These are phyloP conservation scores for Ophiostoma novo-ulmi DNA, from an alignment of 2,329 filamentous ascomycete species.

Conservation along the genomic window DNA sequence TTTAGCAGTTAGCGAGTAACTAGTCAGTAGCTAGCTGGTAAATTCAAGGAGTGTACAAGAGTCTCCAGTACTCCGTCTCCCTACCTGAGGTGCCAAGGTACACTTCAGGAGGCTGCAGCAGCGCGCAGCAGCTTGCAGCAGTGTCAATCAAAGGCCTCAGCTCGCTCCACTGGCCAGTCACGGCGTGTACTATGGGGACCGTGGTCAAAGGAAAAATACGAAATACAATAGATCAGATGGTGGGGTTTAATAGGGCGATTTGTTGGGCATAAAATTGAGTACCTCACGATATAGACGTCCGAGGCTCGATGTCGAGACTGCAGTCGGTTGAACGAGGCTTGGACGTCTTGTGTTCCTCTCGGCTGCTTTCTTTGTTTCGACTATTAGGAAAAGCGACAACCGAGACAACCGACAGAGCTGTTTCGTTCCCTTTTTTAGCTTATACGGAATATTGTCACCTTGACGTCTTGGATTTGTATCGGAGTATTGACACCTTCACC, in stretches of 20 bases:
- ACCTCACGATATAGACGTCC: neutral
- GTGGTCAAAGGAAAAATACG: too few species aligned
- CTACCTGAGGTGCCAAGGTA: neutral
- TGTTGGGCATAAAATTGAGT: neutral
- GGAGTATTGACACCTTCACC: neutral
- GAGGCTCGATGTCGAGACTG: neutral
- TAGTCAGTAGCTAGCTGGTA: neutral
- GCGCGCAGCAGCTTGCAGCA: neutral
- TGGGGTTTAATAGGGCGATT: neutral
- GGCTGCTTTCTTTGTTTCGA: neutral
- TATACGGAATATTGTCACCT: neutral
- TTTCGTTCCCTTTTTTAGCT: neutral
- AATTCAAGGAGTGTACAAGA: neutral
- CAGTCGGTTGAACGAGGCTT: neutral
- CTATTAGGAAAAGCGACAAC: neutral
- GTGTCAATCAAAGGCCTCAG: neutral
- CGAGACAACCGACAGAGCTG: neutral
- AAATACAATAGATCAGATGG: neutral
- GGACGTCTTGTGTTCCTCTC: neutral
- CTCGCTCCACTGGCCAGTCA: neutral
- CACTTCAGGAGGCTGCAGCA: neutral
- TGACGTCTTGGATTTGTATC: neutral
- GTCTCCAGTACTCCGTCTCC: neutral
- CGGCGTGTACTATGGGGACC: too few species aligned
- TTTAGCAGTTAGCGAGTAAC: neutral